Evolutionary conservation across 2,329 filamentous ascomycete genomes (phyloP).

Genomic region (Alternaria sp.): DNA sequence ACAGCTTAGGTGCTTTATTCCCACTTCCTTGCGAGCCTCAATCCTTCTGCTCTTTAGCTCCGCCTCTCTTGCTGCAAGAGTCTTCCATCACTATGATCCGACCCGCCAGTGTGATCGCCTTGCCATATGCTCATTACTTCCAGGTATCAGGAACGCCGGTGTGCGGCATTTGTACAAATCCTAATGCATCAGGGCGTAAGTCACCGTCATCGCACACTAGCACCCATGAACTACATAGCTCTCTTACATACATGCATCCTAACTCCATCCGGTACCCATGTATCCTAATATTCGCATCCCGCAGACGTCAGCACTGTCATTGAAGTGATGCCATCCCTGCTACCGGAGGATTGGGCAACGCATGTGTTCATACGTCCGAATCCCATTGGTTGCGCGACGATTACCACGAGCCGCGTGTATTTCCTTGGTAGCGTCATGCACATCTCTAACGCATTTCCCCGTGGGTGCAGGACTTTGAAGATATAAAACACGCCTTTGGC

Average conservation of each 20-base stretch:
- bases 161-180: neutral
- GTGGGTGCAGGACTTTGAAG: neutral
- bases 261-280: neutral
- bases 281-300: neutral
- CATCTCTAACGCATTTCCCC: conserved; percentile 2
- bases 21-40: neutral
- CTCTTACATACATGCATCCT: neutral
- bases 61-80: neutral
- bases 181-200: neutral
- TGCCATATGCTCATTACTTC: neutral
- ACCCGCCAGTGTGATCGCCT: neutral
- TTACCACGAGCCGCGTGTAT: conserved; percentile 12
- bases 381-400: neutral
- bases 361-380: conserved; percentile 1
- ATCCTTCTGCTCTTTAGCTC: neutral
- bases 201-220: neutral
- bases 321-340: neutral
- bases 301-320: conserved; percentile 2
- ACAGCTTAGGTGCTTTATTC: neutral
- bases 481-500: conserved; percentile 24
- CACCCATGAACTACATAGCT: neutral
- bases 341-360: neutral
- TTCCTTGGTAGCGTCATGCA: neutral
- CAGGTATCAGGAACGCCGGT: neutral
- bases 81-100: neutral